phyloP scores from a whole-genome alignment of 2,329 filamentous ascomycete species.

The Diplocarpon mali region DNA sequence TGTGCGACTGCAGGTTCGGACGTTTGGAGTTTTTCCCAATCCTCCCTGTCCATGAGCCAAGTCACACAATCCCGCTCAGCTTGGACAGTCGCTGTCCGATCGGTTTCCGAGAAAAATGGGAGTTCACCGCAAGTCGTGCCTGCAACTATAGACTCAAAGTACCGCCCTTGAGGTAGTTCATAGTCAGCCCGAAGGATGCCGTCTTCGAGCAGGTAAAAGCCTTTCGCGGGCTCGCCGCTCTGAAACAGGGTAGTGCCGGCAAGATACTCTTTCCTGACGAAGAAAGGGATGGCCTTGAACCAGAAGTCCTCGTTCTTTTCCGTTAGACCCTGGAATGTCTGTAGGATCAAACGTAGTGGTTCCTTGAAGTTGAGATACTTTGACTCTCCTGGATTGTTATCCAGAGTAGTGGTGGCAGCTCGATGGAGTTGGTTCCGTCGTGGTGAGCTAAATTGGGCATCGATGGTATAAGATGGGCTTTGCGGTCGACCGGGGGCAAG shows the following conservation, averaged over 20 bases:
- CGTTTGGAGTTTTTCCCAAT: slow-evolving; percentile 63
- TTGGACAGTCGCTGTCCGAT: slow-evolving; percentile 73
- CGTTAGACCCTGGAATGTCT: slow-evolving; percentile 87
- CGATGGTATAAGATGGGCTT: slow-evolving; percentile 33
- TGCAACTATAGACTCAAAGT: slow-evolving; percentile 85
- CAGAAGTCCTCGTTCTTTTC: slow-evolving; percentile 89
- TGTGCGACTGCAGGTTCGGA: slow-evolving; percentile 66
- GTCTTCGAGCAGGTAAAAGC: slow-evolving; percentile 83
- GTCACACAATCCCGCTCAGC: slow-evolving; percentile 73
- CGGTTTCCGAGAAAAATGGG: slow-evolving; percentile 89
- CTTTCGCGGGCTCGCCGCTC: slow-evolving; percentile 63
- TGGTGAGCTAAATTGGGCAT: slow-evolving; percentile 61
- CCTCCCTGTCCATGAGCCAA: slow-evolving; percentile 65
- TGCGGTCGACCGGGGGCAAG: slow-evolving; percentile 15
- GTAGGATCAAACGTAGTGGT: slow-evolving; percentile 80
- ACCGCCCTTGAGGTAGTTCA: slow-evolving; percentile 74
- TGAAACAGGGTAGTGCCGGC: slow-evolving; percentile 67
- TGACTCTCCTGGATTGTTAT: slow-evolving; percentile 45
- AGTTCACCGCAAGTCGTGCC: slow-evolving; percentile 93
- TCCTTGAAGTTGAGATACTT: slow-evolving; percentile 84
- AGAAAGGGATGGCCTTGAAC: slow-evolving; percentile 71
- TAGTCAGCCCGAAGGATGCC: slow-evolving; percentile 89
- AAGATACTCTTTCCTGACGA: slow-evolving; percentile 54
- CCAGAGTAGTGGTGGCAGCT: slow-evolving; percentile 66
- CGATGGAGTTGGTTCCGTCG: slow-evolving; percentile 66